Conservation (phyloP, 495 filamentous ascomycete species). For the Lasiosphaeria hispida region DNA sequence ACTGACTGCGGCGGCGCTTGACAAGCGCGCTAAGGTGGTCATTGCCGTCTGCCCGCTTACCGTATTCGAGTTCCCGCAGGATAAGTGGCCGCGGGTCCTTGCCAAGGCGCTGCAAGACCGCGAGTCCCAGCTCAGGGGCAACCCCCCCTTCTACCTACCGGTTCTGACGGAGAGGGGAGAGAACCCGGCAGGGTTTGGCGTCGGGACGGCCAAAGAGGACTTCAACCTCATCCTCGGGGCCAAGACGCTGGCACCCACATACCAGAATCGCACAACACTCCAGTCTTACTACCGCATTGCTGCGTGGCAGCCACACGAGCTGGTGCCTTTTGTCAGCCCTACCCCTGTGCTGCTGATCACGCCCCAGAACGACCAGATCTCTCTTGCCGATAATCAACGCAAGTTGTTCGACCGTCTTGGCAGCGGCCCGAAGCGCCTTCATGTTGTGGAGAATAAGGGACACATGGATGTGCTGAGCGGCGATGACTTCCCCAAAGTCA, state of each 20-base stretch:
- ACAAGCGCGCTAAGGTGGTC: background rate
- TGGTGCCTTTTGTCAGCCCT: background rate
- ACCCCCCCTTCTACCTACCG: background rate
- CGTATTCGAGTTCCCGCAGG: background rate
- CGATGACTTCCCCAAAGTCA: background rate
- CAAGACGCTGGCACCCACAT: constrained; percentile 1
- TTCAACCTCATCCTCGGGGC: constrained; percentile 1
- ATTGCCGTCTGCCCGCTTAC: background rate
- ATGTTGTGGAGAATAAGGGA: background rate
- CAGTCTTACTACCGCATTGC: background rate
- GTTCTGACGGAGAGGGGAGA: constrained; percentile 2
- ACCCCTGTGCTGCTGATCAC: background rate
- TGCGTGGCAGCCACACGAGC: background rate
- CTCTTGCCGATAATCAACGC: background rate
- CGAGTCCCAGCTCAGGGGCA: constrained; percentile 8
- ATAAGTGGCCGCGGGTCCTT: background rate
- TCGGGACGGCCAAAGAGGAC: background rate
- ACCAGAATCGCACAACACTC: background rate
- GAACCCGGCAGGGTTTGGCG: background rate
- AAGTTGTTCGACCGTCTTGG: background rate
- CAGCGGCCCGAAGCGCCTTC: background rate
- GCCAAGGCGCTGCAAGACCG: background rate
- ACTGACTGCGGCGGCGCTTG: background rate
- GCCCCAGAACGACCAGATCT: constrained; percentile 2
- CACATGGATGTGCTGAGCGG: constrained; percentile 1